Evolutionary conservation across 441 rosid genomes (phyloP).

Genomic region (Eruca vesicaria): DNA sequence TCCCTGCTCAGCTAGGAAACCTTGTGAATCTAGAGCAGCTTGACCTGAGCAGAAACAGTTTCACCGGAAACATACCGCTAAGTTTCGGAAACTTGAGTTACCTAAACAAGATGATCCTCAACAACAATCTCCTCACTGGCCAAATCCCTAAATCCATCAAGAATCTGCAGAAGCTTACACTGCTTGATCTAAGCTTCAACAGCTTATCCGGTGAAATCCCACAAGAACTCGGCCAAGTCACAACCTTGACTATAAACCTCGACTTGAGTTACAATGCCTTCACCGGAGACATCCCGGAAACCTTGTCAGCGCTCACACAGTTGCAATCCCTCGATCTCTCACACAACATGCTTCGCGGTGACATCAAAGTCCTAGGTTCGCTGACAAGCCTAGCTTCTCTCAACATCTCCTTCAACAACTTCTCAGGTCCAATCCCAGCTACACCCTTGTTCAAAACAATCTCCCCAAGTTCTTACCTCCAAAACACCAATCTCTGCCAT

Average conservation of each 20-base stretch:
- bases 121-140: slow-evolving; percentile 74
- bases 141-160: slow-evolving; percentile 62
- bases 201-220: slow-evolving; percentile 74
- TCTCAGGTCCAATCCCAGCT: slow-evolving; percentile 87
- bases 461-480: slow-evolving; percentile 58
- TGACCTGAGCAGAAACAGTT: slow-evolving; percentile 88
- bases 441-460: slow-evolving; percentile 81
- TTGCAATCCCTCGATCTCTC: slow-evolving; percentile 88
- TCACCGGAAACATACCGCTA: slow-evolving; percentile 61
- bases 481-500: slow-evolving; percentile 58
- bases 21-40: slow-evolving; percentile 94
- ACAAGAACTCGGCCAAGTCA: slow-evolving; percentile 63
- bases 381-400: slow-evolving; percentile 86
- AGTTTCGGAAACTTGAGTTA: slow-evolving; percentile 90
- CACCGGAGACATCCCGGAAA: slow-evolving; percentile 62
- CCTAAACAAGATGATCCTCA: slow-evolving; percentile 89
- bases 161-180: slow-evolving; percentile 69
- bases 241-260: slow-evolving; percentile 77
- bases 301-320: slow-evolving; percentile 72
- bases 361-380: slow-evolving; percentile 67
- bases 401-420: slow-evolving; percentile 82
- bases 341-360: slow-evolving; percentile 56
- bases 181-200: slow-evolving; percentile 87
- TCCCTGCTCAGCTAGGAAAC: slow-evolving; percentile 76
- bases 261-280: slow-evolving; percentile 75